Evolutionary conservation across 2,329 filamentous ascomycete species (phyloP).

Genomic region (Coniochaeta ligniaria): DNA sequence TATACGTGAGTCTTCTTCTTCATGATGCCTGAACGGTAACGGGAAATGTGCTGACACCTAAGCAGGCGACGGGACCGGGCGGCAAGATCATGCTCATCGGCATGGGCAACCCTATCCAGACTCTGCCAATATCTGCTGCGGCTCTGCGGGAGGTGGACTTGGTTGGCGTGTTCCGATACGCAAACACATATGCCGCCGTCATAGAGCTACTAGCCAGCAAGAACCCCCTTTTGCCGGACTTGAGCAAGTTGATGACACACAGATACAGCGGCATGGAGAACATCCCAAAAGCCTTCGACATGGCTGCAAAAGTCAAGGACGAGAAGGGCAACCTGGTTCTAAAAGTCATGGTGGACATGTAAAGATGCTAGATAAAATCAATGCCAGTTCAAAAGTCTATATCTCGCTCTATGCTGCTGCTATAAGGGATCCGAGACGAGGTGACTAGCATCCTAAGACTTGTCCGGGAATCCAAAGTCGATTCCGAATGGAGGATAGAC

Average conservation of each 20-base stretch:
- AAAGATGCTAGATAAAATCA: constrained; percentile 6
- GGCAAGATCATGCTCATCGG: constrained; percentile 65
- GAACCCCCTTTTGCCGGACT: constrained; percentile 49
- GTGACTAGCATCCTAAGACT: constrained; percentile 23
- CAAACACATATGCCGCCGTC: constrained; percentile 61
- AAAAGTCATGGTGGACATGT: constrained; percentile 60
- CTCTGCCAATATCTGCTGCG: constrained; percentile 60
- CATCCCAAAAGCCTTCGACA: constrained; percentile 62
- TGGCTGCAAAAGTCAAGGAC: constrained; percentile 66
- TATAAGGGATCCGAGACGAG: constrained; percentile 3
- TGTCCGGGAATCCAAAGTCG: constrained; percentile 68
- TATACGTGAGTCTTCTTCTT: constrained; percentile 45
- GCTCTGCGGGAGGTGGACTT: constrained; percentile 65
- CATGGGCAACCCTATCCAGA: constrained; percentile 66
- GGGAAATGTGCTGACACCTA: neutral
- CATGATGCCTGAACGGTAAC: neutral
- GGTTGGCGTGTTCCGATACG: constrained; percentile 65
- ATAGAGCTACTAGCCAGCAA: constrained; percentile 43
- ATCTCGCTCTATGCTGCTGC: constrained; percentile 2
- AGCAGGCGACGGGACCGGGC: constrained; percentile 52
- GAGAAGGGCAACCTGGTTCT: constrained; percentile 62
- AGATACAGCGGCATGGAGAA: constrained; percentile 55
- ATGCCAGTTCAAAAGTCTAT: neutral
- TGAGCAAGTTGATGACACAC: constrained; percentile 65
- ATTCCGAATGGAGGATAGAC: constrained; percentile 64